These are phyloP conservation scores for Annulohypoxylon stygium DNA, from an alignment of 495 filamentous ascomycete genomes.

Conservation along the genomic window DNA sequence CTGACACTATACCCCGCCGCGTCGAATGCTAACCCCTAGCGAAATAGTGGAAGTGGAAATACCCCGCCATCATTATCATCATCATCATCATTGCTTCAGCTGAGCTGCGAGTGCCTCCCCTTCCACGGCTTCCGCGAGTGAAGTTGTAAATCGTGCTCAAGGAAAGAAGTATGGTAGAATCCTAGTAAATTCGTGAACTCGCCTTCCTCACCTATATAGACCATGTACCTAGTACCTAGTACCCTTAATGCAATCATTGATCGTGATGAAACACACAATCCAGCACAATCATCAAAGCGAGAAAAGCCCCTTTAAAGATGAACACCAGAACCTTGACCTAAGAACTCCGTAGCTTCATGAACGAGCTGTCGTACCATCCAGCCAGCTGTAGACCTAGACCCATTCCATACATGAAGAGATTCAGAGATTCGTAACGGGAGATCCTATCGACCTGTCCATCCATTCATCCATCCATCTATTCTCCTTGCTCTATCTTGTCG, in stretches of 20 bases:
- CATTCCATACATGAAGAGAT: conserved; percentile 7
- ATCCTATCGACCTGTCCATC: background rate
- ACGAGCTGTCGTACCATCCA: background rate
- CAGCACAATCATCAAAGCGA: conserved; percentile 9
- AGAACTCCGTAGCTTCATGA: conserved; percentile 33
- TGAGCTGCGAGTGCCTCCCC: background rate
- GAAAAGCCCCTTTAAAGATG: conserved; percentile 5
- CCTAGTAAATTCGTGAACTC: conserved; percentile 8
- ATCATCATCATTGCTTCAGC: background rate
- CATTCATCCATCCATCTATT: conserved; percentile 17
- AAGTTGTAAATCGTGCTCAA: background rate
- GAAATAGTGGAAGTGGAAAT: conserved; percentile 24
- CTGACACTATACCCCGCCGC: conserved; percentile 16
- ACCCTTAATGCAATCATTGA: conserved; percentile 24
- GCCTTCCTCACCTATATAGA: background rate
- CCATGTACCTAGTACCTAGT: conserved; percentile 7
- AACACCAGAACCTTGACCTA: conserved; percentile 17
- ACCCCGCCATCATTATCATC: conserved; percentile 34
- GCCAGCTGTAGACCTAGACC: conserved; percentile 5
- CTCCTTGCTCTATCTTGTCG: conserved; percentile 16
- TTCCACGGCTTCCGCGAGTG: background rate
- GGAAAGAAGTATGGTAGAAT: conserved; percentile 4
- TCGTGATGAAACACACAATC: conserved; percentile 15
- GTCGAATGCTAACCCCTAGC: conserved; percentile 2
- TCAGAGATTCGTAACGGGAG: conserved; percentile 4